Percentiles rank a stretch among this genome's conserved stretches.
Conservation (phyloP, 441 rosid species). For the Erodium trifolium region DNA sequence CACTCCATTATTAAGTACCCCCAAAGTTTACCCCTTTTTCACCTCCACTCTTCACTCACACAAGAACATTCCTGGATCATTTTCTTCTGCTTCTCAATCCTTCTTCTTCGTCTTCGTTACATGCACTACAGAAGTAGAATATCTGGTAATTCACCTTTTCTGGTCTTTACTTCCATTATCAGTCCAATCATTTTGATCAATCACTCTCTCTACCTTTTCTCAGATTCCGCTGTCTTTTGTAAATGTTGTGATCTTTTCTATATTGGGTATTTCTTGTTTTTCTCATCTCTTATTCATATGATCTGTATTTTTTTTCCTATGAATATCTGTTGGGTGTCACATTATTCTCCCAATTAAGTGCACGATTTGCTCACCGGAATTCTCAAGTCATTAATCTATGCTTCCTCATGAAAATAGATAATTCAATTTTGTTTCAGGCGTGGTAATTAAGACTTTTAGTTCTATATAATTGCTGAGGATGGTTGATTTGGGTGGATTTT, state of each 20-base stretch:
- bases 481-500: not conserved
- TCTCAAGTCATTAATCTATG: not conserved
- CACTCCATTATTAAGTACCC: too few species aligned
- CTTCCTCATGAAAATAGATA: not conserved
- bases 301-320: too few species aligned
- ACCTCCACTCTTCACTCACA: too few species aligned
- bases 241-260: not conserved
- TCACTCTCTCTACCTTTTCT: not conserved
- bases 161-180: not conserved
- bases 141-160: not conserved
- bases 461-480: not conserved
- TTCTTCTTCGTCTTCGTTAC: not conserved
- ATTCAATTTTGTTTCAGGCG: not conserved
- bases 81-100: not conserved
- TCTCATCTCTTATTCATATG: not conserved
- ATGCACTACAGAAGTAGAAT: not conserved
- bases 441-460: not conserved
- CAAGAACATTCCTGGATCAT: not conserved
- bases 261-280: not conserved
- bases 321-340: not conserved
- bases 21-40: too few species aligned
- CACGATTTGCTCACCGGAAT: too few species aligned
- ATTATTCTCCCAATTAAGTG: too few species aligned
- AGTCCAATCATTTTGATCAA: not conserved
- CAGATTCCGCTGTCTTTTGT: not conserved